Percentiles rank a stretch among this genome's conserved stretches.
Conservation (phyloP, 176 grass and related monocot species). For the Ampelocalamus luodianensis region DNA sequence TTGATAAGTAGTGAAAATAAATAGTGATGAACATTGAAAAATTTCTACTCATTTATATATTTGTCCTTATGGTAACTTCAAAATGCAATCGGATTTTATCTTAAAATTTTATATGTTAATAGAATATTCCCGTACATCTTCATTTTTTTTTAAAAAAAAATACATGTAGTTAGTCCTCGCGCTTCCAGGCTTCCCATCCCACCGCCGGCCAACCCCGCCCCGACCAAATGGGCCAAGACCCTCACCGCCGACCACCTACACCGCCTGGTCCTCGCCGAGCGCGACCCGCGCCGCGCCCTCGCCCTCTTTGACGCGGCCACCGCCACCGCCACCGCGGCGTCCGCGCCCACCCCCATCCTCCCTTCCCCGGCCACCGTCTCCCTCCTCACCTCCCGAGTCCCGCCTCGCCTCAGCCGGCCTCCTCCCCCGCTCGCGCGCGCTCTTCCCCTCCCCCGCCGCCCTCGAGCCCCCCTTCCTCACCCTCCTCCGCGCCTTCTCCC, state of each 20-base stretch:
- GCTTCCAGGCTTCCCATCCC: neutral
- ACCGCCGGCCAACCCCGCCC: constrained; percentile 10
- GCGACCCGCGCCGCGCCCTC: constrained; percentile 66
- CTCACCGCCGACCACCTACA: constrained; percentile 64
- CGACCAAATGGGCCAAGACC: constrained; percentile 65
- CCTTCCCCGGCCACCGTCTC: constrained; percentile 55
- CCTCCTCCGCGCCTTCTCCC: constrained; percentile 72
- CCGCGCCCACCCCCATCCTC: constrained; percentile 31
- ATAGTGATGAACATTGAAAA: too few species aligned
- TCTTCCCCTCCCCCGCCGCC: constrained; percentile 44
- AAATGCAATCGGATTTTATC: too few species aligned
- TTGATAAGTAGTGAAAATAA: too few species aligned
- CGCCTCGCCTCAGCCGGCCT: constrained; percentile 78
- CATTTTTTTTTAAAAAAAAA: too few species aligned
- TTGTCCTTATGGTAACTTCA: too few species aligned
- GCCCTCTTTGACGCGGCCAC: constrained; percentile 76
- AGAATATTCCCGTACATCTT: too few species aligned
- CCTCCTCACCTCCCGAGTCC: constrained; percentile 64
- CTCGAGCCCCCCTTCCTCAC: constrained; percentile 64
- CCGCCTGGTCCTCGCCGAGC: constrained; percentile 60
- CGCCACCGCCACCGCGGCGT: constrained; percentile 62
- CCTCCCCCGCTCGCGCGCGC: constrained; percentile 57
- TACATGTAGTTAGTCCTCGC: neutral
- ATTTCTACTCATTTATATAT: too few species aligned
- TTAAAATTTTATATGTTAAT: too few species aligned